phyloP scores from a whole-genome alignment of 208 protist genomes.

The Leishmania arabica region DNA sequence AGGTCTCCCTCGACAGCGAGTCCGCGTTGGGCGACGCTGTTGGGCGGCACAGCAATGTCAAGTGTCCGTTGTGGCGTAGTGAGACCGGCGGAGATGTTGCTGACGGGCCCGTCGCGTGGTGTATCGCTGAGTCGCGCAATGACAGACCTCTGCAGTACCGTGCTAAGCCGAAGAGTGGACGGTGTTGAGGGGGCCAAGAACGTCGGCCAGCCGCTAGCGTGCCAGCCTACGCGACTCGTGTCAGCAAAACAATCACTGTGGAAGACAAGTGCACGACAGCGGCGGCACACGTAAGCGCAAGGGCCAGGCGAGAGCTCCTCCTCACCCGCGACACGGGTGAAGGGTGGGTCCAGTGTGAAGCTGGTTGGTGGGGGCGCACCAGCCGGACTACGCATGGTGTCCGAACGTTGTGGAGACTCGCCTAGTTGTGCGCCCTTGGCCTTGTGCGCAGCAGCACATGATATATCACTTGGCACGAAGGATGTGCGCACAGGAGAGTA shows the following conservation, averaged over 20 bases:
- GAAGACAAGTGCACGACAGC: conserved; percentile 42
- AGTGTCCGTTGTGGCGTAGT: neutral
- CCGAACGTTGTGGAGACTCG: neutral
- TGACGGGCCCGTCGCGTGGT: neutral
- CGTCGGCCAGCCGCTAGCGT: conserved; percentile 54
- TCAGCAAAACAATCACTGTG: conserved; percentile 14
- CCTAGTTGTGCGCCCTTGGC: neutral
- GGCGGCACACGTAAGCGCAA: conserved; percentile 35
- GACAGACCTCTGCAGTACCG: conserved; percentile 28
- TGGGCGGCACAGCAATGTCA: conserved; percentile 16
- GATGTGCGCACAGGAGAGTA: neutral
- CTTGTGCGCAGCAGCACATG: neutral
- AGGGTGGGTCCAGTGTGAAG: conserved; percentile 51
- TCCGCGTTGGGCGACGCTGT: conserved; percentile 30
- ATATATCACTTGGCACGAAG: neutral
- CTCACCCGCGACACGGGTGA: conserved; percentile 47
- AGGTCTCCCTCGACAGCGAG: conserved; percentile 63
- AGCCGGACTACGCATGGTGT: neutral
- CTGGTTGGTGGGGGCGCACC: neutral
- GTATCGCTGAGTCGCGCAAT: conserved; percentile 8
- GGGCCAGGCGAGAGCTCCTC: neutral
- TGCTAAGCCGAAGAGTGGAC: conserved; percentile 25
- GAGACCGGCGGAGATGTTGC: neutral
- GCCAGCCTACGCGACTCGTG: conserved; percentile 21
- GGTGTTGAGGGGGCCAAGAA: conserved; percentile 30